A percentile compares a stretch with the other conserved stretches of the same genome.
Evolutionary conservation across 2,329 filamentous ascomycete genomes (phyloP).

Genomic region (Aureobasidium sp.): DNA sequence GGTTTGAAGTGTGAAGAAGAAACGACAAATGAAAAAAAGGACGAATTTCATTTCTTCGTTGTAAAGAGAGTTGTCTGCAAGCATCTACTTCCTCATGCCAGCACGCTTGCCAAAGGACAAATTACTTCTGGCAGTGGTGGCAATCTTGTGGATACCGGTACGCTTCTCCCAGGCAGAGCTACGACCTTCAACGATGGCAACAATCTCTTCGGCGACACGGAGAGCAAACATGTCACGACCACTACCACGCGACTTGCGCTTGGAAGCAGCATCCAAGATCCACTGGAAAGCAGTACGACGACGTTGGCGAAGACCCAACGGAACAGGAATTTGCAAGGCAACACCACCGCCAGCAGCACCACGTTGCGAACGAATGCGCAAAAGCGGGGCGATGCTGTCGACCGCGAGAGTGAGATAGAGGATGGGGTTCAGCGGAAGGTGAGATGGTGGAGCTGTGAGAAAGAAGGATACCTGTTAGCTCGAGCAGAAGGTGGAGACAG

Average conservation of each 20-base stretch:
- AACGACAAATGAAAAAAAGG: background rate
- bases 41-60: background rate
- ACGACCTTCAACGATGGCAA: slow-evolving; percentile 79
- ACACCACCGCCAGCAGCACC: slow-evolving; percentile 81
- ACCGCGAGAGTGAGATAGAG: slow-evolving; percentile 84
- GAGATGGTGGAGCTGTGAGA: slow-evolving; percentile 59
- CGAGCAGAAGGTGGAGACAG: background rate
- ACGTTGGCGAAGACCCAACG: slow-evolving; percentile 21
- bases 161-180: slow-evolving; percentile 81
- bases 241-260: slow-evolving; percentile 65
- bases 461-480: background rate
- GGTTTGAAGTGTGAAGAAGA: too few relatives aligned
- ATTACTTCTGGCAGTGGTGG: slow-evolving; percentile 72
- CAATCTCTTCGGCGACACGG: slow-evolving; percentile 76
- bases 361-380: slow-evolving; percentile 68
- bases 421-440: slow-evolving; percentile 82
- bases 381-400: slow-evolving; percentile 83
- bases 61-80: background rate
- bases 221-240: slow-evolving; percentile 67
- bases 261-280: slow-evolving; percentile 80
- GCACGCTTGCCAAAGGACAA: slow-evolving; percentile 33
- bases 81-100: slow-evolving; percentile 19
- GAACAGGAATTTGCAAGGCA: slow-evolving; percentile 28
- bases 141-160: slow-evolving; percentile 69
- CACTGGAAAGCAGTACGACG: slow-evolving; percentile 46